phyloP scores from a whole-genome alignment of 805 yeast genomes.

The Ogataea siamensis region DNA sequence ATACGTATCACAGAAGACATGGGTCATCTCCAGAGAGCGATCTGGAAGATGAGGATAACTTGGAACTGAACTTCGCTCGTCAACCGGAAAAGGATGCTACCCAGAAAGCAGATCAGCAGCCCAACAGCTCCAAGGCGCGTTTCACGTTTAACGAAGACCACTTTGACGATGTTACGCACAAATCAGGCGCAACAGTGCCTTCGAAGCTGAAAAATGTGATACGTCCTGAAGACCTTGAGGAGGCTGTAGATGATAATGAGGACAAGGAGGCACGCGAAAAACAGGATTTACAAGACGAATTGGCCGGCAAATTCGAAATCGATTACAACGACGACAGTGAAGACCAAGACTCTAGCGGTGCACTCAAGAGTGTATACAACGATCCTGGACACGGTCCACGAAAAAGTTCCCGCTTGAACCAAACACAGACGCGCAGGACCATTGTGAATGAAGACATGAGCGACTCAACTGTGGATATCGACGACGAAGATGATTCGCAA shows the following conservation, averaged over 20 bases:
- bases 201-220: constrained; percentile 20
- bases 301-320: constrained; percentile 29
- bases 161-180: not conserved
- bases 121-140: not conserved
- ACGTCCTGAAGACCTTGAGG: constrained; percentile 9
- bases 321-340: constrained; percentile 31
- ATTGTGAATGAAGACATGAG: constrained; percentile 6
- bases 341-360: constrained; percentile 1
- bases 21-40: constrained; percentile 22
- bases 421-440: not conserved
- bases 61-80: constrained; percentile 12
- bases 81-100: not conserved
- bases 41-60: constrained; percentile 23
- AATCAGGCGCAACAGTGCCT: constrained; percentile 18
- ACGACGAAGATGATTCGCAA: constrained; percentile 50
- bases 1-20: constrained; percentile 23
- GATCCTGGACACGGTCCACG: no score
- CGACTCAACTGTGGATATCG: constrained; percentile 46
- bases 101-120: not conserved
- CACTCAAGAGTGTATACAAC: not conserved
- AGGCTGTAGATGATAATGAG: constrained; percentile 1
- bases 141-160: constrained; percentile 10
- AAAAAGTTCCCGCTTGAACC: not conserved
- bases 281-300: constrained; percentile 10
- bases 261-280: constrained; percentile 16